phyloP scores from a whole-genome alignment of 345 rosid genomes.

The Barbarea vulgaris region DNA sequence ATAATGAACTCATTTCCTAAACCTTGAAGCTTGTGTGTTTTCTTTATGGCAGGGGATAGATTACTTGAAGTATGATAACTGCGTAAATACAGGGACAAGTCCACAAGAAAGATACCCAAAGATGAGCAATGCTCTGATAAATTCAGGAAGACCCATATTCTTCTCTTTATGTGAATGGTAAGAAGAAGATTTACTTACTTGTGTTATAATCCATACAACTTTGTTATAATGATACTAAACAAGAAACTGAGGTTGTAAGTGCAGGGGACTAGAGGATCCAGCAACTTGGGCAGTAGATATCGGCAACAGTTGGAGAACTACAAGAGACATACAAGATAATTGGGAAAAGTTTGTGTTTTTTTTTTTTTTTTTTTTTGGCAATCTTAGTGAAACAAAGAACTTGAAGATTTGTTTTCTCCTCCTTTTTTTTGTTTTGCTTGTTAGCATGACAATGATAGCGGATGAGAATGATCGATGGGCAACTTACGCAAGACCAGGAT shows the following conservation, averaged over 20 bases:
- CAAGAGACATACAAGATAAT: conserved; percentile 66
- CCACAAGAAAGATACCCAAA: conserved; percentile 67
- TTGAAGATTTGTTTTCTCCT: background rate
- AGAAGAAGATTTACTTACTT: no score
- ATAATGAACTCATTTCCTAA: conserved; percentile 6
- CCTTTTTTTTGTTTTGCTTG: conserved; percentile 14
- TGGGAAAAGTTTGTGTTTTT: conserved; percentile 64
- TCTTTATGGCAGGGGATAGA: conserved; percentile 68
- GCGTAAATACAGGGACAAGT: conserved; percentile 58
- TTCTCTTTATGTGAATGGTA: conserved; percentile 94
- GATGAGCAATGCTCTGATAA: conserved; percentile 75
- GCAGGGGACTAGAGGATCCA: conserved; percentile 86
- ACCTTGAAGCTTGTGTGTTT: no score
- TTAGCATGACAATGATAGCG: conserved; percentile 71
- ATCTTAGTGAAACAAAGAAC: conserved; percentile 8
- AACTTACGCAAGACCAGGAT: conserved; percentile 80
- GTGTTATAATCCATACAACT: no score
- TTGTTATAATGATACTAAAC: conserved; percentile 4
- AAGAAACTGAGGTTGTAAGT: conserved; percentile 19
- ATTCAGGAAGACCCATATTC: conserved; percentile 75
- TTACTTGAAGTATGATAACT: conserved; percentile 92
- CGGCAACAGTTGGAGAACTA: conserved; percentile 98
- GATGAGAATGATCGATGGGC: conserved; percentile 81
- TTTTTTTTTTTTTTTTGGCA: background rate
- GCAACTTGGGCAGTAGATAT: conserved; percentile 80